Evolutionary conservation across 768 basidiomycete genomes (phyloP).

Genomic region (Chiua virens): DNA sequence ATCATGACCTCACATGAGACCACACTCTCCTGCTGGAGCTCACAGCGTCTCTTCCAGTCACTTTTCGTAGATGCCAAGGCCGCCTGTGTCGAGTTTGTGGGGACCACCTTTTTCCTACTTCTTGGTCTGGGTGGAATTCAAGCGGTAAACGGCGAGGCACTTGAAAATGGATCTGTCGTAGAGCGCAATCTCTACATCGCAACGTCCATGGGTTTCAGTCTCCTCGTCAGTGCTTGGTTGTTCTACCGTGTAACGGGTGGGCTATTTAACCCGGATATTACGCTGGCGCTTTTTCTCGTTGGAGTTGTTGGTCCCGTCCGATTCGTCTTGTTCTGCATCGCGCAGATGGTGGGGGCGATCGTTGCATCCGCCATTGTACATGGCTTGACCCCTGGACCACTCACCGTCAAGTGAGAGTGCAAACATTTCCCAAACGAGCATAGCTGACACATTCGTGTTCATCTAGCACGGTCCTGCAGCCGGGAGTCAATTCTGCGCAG

Average conservation of each 20-base stretch:
- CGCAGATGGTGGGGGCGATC: slow-evolving; percentile 62
- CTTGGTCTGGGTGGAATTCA: slow-evolving; percentile 67
- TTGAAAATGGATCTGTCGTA: slow-evolving; percentile 32
- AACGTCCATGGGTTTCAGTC: slow-evolving; percentile 58
- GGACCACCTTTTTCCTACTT: slow-evolving; percentile 63
- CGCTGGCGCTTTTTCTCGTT: slow-evolving; percentile 56
- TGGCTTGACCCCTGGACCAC: slow-evolving; percentile 52
- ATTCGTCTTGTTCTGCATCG: slow-evolving; percentile 58
- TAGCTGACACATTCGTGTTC: slow-evolving; percentile 6
- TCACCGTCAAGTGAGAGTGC: slow-evolving; percentile 49
- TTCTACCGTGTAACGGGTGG: slow-evolving; percentile 67
- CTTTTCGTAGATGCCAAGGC: slow-evolving; percentile 45
- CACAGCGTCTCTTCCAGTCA: slow-evolving; percentile 25
- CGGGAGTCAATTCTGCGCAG: slow-evolving; percentile 51
- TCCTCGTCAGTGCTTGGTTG: slow-evolving; percentile 64
- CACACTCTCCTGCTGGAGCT: slow-evolving; percentile 19
- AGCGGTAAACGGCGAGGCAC: slow-evolving; percentile 43
- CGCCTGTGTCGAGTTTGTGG: slow-evolving; percentile 56
- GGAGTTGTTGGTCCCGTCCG: slow-evolving; percentile 55
- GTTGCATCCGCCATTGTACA: slow-evolving; percentile 55
- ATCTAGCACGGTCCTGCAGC: slow-evolving; percentile 46
- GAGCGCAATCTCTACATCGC: slow-evolving; percentile 56
- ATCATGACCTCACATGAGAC: too few species aligned
- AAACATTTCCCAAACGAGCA: slow-evolving; percentile 9
- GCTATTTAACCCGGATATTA: slow-evolving; percentile 65